phyloP scores from a whole-genome alignment of 192 early-diverging fungal genomes.

The Backusella psychrophila region DNA sequence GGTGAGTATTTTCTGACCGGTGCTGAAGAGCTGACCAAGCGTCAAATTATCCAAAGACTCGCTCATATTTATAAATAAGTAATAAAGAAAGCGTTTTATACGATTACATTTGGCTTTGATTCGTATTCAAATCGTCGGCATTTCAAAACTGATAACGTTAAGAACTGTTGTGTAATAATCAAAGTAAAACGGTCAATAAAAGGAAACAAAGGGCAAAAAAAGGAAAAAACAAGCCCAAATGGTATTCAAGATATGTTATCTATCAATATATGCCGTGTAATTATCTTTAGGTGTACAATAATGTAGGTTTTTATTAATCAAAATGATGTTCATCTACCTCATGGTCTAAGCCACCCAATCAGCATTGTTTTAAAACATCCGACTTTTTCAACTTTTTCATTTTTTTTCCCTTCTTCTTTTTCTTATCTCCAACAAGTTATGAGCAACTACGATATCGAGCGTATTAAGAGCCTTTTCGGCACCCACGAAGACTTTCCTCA shows the following conservation, averaged over 20 bases:
- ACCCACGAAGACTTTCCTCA: constrained; percentile 42
- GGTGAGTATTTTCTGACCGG: constrained; percentile 21
- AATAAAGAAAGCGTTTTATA: neutral
- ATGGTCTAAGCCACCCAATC: neutral
- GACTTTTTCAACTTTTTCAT: neutral
- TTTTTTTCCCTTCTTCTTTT: neutral
- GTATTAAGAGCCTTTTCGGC: constrained; percentile 38
- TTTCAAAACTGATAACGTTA: neutral
- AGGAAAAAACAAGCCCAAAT: neutral
- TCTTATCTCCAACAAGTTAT: constrained; percentile 12
- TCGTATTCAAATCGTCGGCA: neutral
- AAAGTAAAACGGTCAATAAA: neutral
- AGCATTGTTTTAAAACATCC: neutral
- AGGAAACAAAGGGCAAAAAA: neutral
- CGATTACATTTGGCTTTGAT: neutral
- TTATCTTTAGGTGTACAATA: neutral
- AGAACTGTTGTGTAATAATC: neutral
- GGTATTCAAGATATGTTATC: neutral
- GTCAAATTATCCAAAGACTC: constrained; percentile 25
- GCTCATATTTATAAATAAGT: neutral
- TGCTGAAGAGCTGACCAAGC: constrained; percentile 27
- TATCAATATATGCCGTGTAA: neutral
- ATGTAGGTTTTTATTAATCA: neutral
- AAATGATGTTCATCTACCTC: neutral
- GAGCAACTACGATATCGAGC: constrained; percentile 36